Evolutionary conservation across 2,329 filamentous ascomycete species (phyloP).

Genomic region (Hymenoscyphus fructigenus): DNA sequence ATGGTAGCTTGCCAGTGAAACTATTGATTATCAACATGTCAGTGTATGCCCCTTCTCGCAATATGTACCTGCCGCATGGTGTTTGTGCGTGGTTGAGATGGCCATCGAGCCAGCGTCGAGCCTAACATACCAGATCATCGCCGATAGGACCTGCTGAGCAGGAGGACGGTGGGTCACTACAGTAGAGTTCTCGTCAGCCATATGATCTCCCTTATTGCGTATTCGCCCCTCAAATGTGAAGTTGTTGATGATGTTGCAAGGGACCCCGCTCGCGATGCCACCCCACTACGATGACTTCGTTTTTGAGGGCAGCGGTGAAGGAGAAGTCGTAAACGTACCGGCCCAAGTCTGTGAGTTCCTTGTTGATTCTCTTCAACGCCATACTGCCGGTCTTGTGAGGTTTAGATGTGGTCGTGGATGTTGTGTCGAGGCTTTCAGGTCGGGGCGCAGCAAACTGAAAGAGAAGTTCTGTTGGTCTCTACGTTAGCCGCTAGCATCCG

Average conservation of each 20-base stretch:
- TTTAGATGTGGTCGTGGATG: conserved; percentile 24
- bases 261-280: conserved; percentile 34
- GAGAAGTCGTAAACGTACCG: conserved; percentile 58
- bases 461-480: conserved; percentile 24
- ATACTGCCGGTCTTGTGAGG: conserved; percentile 46
- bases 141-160: conserved; percentile 97
- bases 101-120: not conserved
- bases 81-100: not conserved
- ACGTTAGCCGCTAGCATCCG: conserved; percentile 31
- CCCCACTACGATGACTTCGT: conserved; percentile 29
- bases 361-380: conserved; percentile 94
- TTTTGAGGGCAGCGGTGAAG: conserved; percentile 23
- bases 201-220: conserved; percentile 11
- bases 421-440: conserved; percentile 26
- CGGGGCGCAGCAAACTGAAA: conserved; percentile 30
- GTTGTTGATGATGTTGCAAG: conserved; percentile 37
- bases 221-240: conserved; percentile 20
- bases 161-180: conserved; percentile 94
- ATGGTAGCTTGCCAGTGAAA: conserved; percentile 99
- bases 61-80: not conserved
- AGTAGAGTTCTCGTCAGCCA: conserved; percentile 29
- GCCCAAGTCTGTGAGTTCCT: conserved; percentile 87
- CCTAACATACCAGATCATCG: conserved; percentile 89
- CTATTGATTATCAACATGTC: conserved; percentile 48
- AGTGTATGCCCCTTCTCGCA: conserved; percentile 30